These are phyloP conservation scores for Euphorbia pulcherrima DNA, from an alignment of 345 rosid species.

Conservation along the genomic window DNA sequence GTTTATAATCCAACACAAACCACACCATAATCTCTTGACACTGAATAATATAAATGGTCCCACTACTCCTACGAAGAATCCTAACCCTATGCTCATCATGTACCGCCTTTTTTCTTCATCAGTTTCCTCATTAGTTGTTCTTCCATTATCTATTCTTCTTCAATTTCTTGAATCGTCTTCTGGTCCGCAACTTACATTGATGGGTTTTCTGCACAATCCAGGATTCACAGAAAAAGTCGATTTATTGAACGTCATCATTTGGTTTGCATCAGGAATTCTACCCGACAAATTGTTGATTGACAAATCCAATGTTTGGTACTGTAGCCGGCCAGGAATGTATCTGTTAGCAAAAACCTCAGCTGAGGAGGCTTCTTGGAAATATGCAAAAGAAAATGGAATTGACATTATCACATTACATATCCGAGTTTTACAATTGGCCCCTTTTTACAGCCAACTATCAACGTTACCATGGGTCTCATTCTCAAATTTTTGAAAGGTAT, in stretches of 20 bases:
- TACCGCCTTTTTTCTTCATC: conserved; percentile 38
- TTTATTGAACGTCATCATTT: conserved; percentile 30
- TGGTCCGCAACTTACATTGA: conserved; percentile 19
- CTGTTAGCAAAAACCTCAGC: conserved; percentile 8
- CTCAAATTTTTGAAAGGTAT: no score
- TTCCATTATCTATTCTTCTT: no score
- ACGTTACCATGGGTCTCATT: no score
- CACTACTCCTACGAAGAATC: conserved; percentile 38
- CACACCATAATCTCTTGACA: conserved; percentile 21
- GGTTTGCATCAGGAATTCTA: conserved; percentile 31
- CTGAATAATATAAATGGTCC: conserved; percentile 21
- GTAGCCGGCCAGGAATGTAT: background rate
- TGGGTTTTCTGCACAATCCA: conserved; percentile 38
- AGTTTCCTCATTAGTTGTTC: background rate
- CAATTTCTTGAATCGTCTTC: conserved; percentile 1
- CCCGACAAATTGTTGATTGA: conserved; percentile 16
- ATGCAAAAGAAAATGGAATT: conserved; percentile 18
- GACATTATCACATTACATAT: conserved; percentile 15
- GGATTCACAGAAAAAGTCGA: conserved; percentile 38
- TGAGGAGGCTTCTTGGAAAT: conserved; percentile 21
- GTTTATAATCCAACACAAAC: no score
- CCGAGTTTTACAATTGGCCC: conserved; percentile 14
- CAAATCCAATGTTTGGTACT: conserved; percentile 30
- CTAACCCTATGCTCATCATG: conserved; percentile 37
- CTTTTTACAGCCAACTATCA: no score